Percentiles rank a stretch among this genome's conserved stretches.
Conservation (phyloP, 495 filamentous ascomycete genomes). For the Monascus purpureus region DNA sequence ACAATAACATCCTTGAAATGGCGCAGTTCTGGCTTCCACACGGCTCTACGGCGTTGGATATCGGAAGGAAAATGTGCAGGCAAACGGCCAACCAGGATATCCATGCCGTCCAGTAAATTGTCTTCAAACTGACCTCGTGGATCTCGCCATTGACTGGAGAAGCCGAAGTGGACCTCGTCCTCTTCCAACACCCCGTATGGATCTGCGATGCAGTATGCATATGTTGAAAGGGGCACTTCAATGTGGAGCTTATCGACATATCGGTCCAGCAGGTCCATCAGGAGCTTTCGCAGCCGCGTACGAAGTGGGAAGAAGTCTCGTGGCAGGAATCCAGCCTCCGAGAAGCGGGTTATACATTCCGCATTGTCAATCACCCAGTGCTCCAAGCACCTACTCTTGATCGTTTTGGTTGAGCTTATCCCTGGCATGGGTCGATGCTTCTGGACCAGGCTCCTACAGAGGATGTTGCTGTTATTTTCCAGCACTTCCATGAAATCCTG, state of each 20-base stretch:
- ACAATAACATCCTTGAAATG: constrained; percentile 78
- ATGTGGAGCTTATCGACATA: constrained; percentile 55
- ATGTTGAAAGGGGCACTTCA: constrained; percentile 57
- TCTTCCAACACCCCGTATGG: constrained; percentile 54
- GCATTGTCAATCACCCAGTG: constrained; percentile 20
- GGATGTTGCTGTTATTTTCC: constrained; percentile 18
- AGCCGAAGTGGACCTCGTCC: constrained; percentile 66
- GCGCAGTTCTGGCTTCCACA: constrained; percentile 53
- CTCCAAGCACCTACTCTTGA: constrained; percentile 16
- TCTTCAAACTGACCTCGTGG: constrained; percentile 47
- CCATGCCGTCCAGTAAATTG: constrained; percentile 47
- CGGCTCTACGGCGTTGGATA: constrained; percentile 56
- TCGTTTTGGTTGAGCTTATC: constrained; percentile 7
- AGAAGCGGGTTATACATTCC: constrained; percentile 24
- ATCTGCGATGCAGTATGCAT: constrained; percentile 71
- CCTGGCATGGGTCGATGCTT: constrained; percentile 19
- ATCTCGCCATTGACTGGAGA: constrained; percentile 48
- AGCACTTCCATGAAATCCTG: constrained; percentile 46
- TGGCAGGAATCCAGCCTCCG: constrained; percentile 50
- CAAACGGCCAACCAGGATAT: constrained; percentile 73
- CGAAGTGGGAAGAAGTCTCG: constrained; percentile 44
- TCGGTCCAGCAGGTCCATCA: constrained; percentile 39
- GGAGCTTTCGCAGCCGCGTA: constrained; percentile 37
- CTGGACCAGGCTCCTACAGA: constrained; percentile 24
- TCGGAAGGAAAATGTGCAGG: constrained; percentile 73